Conservation (phyloP, 192 early-diverging fungal species). For the Pecoramyces ruminantium region DNA sequence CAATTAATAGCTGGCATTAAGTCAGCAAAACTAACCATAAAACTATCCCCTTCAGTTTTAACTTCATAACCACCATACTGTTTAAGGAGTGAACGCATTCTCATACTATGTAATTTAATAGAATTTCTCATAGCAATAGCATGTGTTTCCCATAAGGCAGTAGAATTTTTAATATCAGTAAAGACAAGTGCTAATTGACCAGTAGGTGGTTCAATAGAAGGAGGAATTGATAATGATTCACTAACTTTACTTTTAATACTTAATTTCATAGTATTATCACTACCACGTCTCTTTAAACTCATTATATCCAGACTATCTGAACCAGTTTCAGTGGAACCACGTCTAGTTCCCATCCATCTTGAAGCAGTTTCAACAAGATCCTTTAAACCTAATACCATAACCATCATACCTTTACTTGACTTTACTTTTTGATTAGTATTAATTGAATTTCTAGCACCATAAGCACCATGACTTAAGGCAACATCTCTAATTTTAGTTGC, state of each 20-base stretch:
- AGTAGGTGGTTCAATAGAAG: slow-evolving; percentile 50
- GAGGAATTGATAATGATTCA: not conserved
- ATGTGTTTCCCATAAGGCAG: slow-evolving; percentile 75
- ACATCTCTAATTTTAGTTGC: slow-evolving; percentile 61
- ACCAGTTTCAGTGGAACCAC: not conserved
- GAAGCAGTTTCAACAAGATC: slow-evolving; percentile 41
- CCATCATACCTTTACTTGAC: slow-evolving; percentile 36
- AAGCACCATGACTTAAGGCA: slow-evolving; percentile 63
- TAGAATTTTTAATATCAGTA: slow-evolving; percentile 89
- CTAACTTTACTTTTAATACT: slow-evolving; percentile 5
- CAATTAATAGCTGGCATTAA: slow-evolving; percentile 64
- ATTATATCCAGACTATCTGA: not conserved
- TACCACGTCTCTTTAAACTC: slow-evolving; percentile 7
- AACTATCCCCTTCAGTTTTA: slow-evolving; percentile 87
- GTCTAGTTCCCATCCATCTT: slow-evolving; percentile 1
- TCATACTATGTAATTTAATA: slow-evolving; percentile 65
- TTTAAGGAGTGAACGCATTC: slow-evolving; percentile 66
- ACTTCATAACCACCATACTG: slow-evolving; percentile 82
- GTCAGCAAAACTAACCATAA: slow-evolving; percentile 82
- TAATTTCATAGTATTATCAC: slow-evolving; percentile 2
- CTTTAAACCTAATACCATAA: slow-evolving; percentile 75
- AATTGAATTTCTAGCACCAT: not conserved
- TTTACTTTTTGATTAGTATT: slow-evolving; percentile 7
- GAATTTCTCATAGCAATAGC: slow-evolving; percentile 68
- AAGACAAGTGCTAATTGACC: slow-evolving; percentile 76